A percentile compares a stretch with the other conserved stretches of the same genome.
Conservation (phyloP, 768 basidiomycete genomes). For the Holtermanniella nyarrowii region DNA sequence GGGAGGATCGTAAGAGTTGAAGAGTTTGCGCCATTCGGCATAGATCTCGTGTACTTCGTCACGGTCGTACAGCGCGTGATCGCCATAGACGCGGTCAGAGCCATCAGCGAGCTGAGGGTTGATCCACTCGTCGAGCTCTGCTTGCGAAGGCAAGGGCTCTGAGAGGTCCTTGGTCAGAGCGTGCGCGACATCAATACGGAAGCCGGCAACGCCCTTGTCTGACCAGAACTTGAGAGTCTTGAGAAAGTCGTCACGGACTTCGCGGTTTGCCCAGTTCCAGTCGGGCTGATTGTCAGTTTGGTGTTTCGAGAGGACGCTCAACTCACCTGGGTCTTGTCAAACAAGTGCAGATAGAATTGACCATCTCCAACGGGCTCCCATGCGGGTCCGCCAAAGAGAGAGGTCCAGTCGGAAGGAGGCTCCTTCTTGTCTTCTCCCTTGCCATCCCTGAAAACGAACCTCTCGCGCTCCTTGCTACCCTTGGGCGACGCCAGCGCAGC, state of each 20-base stretch:
- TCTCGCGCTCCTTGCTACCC: constrained; percentile 16
- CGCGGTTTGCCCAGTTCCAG: constrained; percentile 27
- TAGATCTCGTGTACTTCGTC: constrained; percentile 29
- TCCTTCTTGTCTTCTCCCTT: constrained; percentile 18
- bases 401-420: constrained; percentile 27
- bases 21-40: constrained; percentile 20
- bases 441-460: constrained; percentile 34
- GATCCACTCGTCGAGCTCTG: constrained; percentile 10
- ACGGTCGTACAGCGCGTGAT: constrained; percentile 22
- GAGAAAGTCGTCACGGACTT: constrained; percentile 29
- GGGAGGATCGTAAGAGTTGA: background rate
- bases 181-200: constrained; percentile 31
- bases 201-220: constrained; percentile 28
- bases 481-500: constrained; percentile 22
- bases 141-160: constrained; percentile 11
- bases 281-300: constrained; percentile 15
- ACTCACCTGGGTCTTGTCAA: constrained; percentile 17
- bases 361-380: constrained; percentile 24
- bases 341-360: constrained; percentile 30
- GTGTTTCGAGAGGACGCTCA: background rate
- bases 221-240: constrained; percentile 30
- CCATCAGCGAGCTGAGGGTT: constrained; percentile 14
- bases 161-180: constrained; percentile 23
- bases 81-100: constrained; percentile 4
- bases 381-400: constrained; percentile 24